Evolutionary conservation across 2,329 filamentous ascomycete species (phyloP).

Genomic region (Xylaria multiplex): DNA sequence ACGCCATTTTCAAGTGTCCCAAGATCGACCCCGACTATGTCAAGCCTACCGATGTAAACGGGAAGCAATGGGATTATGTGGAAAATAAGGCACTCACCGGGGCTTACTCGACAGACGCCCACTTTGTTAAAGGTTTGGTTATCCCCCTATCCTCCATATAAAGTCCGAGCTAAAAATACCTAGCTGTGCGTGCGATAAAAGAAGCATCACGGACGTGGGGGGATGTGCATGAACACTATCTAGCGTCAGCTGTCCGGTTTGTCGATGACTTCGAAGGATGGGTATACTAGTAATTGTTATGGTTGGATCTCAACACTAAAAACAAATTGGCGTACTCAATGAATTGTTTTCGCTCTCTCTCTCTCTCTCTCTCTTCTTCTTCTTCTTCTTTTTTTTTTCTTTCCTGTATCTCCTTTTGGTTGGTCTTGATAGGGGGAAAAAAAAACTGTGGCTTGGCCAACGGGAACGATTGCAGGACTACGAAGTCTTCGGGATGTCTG

Average conservation of each 20-base stretch:
- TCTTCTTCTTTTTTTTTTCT: too few relatives aligned
- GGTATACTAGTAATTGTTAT: conserved; percentile 53
- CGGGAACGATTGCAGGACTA: background rate
- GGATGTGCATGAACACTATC: conserved; percentile 71
- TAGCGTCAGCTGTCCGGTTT: conserved; percentile 76
- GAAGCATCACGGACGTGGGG: conserved; percentile 81
- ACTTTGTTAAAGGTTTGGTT: conserved; percentile 81
- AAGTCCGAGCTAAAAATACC: conserved; percentile 30
- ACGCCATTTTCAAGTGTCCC: conserved; percentile 79
- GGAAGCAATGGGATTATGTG: conserved; percentile 80
- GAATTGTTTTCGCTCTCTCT: background rate
- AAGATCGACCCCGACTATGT: conserved; percentile 74
- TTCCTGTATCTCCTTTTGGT: background rate
- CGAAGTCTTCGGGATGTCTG: background rate
- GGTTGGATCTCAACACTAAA: background rate
- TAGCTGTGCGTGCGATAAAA: conserved; percentile 76
- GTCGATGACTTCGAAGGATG: conserved; percentile 78
- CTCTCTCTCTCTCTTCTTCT: too few relatives aligned
- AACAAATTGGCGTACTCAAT: background rate
- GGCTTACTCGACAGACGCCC: conserved; percentile 75
- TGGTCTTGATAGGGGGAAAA: background rate
- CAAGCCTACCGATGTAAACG: conserved; percentile 66
- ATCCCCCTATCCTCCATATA: background rate
- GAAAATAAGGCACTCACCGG: conserved; percentile 76
- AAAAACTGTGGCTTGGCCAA: background rate